Conservation (phyloP, 208 protist species). For the Trypanosoma lewisi region DNA sequence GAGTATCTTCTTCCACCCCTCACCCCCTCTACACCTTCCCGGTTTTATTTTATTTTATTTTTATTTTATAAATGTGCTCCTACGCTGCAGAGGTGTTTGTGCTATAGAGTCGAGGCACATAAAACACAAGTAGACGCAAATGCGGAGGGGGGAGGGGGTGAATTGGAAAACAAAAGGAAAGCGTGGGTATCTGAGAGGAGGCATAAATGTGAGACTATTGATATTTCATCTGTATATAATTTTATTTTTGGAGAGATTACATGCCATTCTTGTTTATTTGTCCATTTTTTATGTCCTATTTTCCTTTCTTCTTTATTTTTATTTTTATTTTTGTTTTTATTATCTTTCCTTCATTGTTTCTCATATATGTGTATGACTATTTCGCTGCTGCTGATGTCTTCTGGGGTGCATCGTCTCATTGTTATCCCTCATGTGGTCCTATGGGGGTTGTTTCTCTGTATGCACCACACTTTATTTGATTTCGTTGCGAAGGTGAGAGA, state of each 20-base stretch:
- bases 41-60: too few relatives aligned
- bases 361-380: not conserved
- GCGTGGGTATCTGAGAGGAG: not conserved
- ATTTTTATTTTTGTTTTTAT: slow-evolving; percentile 13
- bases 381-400: not conserved
- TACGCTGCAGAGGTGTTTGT: too few relatives aligned
- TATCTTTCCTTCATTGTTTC: not conserved
- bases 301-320: too few relatives aligned
- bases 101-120: too few relatives aligned
- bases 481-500: too few relatives aligned
- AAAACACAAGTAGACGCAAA: not conserved
- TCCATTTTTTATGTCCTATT: slow-evolving; percentile 19
- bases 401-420: too few relatives aligned
- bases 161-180: not conserved
- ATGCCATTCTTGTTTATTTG: slow-evolving; percentile 10
- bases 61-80: not conserved
- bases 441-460: too few relatives aligned
- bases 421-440: too few relatives aligned
- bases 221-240: too few relatives aligned
- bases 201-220: not conserved
- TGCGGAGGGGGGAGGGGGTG: not conserved
- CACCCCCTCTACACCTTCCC: too few relatives aligned
- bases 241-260: not conserved
- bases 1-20: too few relatives aligned
- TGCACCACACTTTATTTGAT: too few relatives aligned